Evolutionary conservation across 768 basidiomycete genomes (phyloP).

Genomic region (Termitomyces bulborhizus): DNA sequence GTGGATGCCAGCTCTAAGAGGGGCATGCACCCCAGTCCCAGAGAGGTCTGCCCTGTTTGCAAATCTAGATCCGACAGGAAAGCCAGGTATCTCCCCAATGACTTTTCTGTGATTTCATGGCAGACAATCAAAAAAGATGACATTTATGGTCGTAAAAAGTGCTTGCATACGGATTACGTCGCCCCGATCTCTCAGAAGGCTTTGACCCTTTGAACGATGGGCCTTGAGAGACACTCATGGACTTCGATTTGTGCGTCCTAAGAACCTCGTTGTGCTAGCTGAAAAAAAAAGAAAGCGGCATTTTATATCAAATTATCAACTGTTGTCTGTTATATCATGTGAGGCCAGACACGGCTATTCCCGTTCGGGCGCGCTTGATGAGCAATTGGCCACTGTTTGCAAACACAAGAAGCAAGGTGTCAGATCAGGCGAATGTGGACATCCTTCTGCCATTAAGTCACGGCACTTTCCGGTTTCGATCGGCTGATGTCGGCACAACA

Average conservation of each 20-base stretch:
- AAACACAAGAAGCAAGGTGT: neutral
- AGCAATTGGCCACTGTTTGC: neutral
- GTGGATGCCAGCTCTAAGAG: constrained; percentile 30
- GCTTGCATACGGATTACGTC: constrained; percentile 2
- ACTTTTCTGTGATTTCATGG: constrained; percentile 11
- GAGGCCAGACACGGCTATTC: neutral
- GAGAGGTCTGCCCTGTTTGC: constrained; percentile 13
- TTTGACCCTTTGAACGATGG: constrained; percentile 1
- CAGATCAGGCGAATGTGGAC: no score
- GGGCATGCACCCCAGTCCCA: constrained; percentile 26
- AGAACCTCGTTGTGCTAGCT: neutral
- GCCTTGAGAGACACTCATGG: neutral
- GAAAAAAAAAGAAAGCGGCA: no score
- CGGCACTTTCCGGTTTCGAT: no score
- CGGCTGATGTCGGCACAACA: no score
- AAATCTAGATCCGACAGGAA: constrained; percentile 18
- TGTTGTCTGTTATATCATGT: neutral
- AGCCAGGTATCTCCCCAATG: constrained; percentile 24
- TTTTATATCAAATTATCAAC: no score
- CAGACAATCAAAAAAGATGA: neutral
- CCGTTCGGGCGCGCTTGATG: neutral
- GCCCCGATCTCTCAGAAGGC: constrained; percentile 1
- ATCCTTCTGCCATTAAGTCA: no score
- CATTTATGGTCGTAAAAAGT: no score
- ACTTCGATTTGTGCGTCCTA: neutral